phyloP scores from a whole-genome alignment of 345 rosid genomes.

The Litchi chinensis region DNA sequence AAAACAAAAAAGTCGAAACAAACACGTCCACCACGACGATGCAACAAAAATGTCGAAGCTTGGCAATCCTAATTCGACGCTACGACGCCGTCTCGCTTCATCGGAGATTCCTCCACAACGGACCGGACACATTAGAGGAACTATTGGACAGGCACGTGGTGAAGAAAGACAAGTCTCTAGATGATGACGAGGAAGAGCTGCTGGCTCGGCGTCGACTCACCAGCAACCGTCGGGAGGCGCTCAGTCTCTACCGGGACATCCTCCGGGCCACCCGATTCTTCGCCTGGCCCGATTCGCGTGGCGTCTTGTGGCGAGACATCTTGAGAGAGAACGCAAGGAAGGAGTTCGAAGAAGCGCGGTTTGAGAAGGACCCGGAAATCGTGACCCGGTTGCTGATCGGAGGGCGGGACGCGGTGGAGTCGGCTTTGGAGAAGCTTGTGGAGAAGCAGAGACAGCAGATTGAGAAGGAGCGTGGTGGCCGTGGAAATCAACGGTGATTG shows the following conservation, averaged over 20 bases:
- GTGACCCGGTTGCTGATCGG: conserved; percentile 75
- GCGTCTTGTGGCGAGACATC: conserved; percentile 72
- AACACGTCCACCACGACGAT: conserved; percentile 31
- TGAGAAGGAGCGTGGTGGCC: conserved; percentile 44
- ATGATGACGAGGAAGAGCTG: conserved; percentile 67
- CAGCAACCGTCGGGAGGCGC: conserved; percentile 71
- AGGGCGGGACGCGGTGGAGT: conserved; percentile 75
- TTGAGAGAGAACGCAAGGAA: conserved; percentile 81
- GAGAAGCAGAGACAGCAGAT: conserved; percentile 76
- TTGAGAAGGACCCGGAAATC: conserved; percentile 81
- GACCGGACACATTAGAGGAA: conserved; percentile 86
- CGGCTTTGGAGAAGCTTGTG: conserved; percentile 68
- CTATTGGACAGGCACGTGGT: conserved; percentile 72
- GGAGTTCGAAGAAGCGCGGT: conserved; percentile 83
- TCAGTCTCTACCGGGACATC: conserved; percentile 82
- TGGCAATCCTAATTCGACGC: conserved; percentile 8
- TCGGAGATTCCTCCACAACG: conserved; percentile 52
- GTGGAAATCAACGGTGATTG: conserved; percentile 31
- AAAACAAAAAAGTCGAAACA: no score
- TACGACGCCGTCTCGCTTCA: conserved; percentile 1
- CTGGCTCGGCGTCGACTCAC: conserved; percentile 59
- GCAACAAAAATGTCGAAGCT: conserved; percentile 46
- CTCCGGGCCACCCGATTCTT: conserved; percentile 83
- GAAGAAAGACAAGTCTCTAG: conserved; percentile 56
- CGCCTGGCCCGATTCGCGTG: conserved; percentile 74